Evolutionary conservation across 2,329 filamentous ascomycete genomes (phyloP), one percentile per base, ranked within the genome.

Genomic region (Colletotrichum sp.): DNA sequence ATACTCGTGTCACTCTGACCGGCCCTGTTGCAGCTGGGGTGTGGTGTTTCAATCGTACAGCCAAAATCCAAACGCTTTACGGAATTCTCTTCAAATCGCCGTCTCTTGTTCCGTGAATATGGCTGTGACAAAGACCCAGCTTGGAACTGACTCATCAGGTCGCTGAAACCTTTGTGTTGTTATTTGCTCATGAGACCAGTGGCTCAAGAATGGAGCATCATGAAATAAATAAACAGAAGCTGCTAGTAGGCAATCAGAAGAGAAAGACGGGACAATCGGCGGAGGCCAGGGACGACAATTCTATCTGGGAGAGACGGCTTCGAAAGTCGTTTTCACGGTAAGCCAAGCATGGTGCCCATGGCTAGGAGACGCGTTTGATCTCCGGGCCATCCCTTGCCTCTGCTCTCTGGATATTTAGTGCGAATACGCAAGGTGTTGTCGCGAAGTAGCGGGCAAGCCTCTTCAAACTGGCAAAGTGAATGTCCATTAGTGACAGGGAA

Each of bases 201-300:
- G n/a, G n/a, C 3, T 2, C 43, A 22, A 13, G 2, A 22, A 8
- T 48, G n/a, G 6, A 3, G 0, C 3, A 52, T 52, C 10, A 1
- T 6, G 4, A 8, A 8, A 8, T 1, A 52, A 22, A 12, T 1
- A 22, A 0, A 0, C 16, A 52, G 10, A 22, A 52, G n/a, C 0
- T 8, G 6, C 43, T 13, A 2, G n/a, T 13, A 13, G 22, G 9
- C 39, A 7, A 48, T 48, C 39, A 0, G 39, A n/a, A 12, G 39
- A 48, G 2, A 7, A 48, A 0, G 36, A 39, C 0, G 16, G 16
- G 3, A 9, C 36, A 39, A 30, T 30, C 6, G 28, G 8, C 6
- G 6, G 28, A 9, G 28, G 28, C 8, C 7, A 30, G 8, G 28
- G 8, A 30, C 28, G 2, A 9, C 8, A 8, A 30, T 30, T 30